A percentile compares a stretch with the other conserved stretches of the same genome.
These are phyloP conservation scores for Dioszegia crocea DNA, from an alignment of 768 basidiomycete genomes.

Conservation along the genomic window DNA sequence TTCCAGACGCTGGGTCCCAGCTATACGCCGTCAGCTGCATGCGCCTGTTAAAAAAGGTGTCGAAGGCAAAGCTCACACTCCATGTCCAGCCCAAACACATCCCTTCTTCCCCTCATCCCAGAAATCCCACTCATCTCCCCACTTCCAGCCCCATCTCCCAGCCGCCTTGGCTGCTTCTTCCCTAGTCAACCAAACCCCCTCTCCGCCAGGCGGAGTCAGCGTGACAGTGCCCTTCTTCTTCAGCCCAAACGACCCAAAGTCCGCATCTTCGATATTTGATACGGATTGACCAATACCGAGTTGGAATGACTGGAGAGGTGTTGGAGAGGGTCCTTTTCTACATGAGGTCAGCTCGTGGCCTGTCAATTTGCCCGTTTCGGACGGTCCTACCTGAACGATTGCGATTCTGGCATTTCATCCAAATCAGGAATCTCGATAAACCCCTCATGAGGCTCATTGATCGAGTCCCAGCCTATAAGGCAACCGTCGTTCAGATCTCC, in stretches of 20 bases:
- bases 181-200: constrained; percentile 70
- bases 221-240: constrained; percentile 66
- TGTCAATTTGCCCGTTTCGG: too few relatives aligned
- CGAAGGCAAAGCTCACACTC: constrained; percentile 27
- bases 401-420: constrained; percentile 60
- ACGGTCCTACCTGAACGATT: constrained; percentile 55
- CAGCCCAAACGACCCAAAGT: constrained; percentile 76
- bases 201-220: constrained; percentile 73
- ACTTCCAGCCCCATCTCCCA: constrained; percentile 76
- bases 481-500: constrained; percentile 76
- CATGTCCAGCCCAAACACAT: constrained; percentile 43
- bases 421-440: constrained; percentile 69
- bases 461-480: constrained; percentile 91
- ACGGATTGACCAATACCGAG: constrained; percentile 77
- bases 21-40: constrained; percentile 11
- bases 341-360: constrained; percentile 40
- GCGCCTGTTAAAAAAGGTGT: not conserved
- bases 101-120: constrained; percentile 64
- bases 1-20: constrained; percentile 71
- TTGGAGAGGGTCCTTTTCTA: constrained; percentile 83
- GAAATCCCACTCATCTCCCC: constrained; percentile 54
- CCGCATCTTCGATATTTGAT: constrained; percentile 76
- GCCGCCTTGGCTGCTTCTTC: constrained; percentile 46
- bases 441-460: constrained; percentile 93
- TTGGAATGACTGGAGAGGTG: constrained; percentile 73